These are phyloP conservation scores for Pythium pyrilobum DNA, from an alignment of 352 stramenopile genomes.

Conservation along the genomic window DNA sequence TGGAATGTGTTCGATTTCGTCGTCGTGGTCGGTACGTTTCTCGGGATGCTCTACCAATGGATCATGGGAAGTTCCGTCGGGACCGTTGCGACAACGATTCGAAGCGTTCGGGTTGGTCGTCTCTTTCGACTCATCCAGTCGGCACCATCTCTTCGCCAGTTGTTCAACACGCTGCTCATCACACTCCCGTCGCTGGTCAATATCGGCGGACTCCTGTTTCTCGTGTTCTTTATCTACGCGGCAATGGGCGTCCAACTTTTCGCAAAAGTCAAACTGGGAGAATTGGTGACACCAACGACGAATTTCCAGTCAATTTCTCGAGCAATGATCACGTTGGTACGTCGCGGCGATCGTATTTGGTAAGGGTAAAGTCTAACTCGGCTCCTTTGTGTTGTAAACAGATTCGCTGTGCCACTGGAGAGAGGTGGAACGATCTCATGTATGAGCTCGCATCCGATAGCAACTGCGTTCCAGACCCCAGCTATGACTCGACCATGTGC, in stretches of 20 bases:
- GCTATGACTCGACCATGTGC: slow-evolving; percentile 49
- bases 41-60: slow-evolving; percentile 47
- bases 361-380: background rate
- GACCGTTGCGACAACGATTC: slow-evolving; percentile 55
- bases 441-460: slow-evolving; percentile 65
- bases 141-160: slow-evolving; percentile 63
- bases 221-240: slow-evolving; percentile 91
- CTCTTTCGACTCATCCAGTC: slow-evolving; percentile 71
- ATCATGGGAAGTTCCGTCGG: slow-evolving; percentile 37
- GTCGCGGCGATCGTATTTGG: background rate
- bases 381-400: slow-evolving; percentile 26
- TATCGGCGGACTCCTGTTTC: slow-evolving; percentile 78
- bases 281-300: slow-evolving; percentile 60
- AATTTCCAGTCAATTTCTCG: slow-evolving; percentile 86
- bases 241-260: slow-evolving; percentile 89
- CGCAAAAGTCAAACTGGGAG: slow-evolving; percentile 63
- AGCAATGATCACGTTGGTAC: slow-evolving; percentile 55
- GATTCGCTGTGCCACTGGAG: slow-evolving; percentile 86
- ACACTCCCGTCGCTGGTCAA: slow-evolving; percentile 82
- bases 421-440: slow-evolving; percentile 92
- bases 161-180: slow-evolving; percentile 87
- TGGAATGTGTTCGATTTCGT: slow-evolving; percentile 88
- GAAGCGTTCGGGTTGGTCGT: slow-evolving; percentile 80
- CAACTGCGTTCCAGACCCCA: slow-evolving; percentile 33
- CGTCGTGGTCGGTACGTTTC: slow-evolving; percentile 40